phyloP scores from a whole-genome alignment of 2,329 filamentous ascomycete genomes.

The Botrytis sinoallii region DNA sequence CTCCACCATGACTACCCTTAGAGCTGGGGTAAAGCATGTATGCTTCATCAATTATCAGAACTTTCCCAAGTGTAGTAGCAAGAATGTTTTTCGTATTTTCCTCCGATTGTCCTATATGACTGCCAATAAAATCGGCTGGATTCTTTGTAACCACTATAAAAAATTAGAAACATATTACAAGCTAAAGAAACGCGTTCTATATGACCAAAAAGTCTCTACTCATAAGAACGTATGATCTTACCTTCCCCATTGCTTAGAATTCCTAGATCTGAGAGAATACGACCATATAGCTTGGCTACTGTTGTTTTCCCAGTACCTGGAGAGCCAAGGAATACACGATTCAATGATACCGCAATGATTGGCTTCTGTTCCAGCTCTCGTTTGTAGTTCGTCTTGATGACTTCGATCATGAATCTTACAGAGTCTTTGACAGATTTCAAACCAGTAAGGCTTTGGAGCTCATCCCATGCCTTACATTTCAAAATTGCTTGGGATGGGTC shows the following conservation, averaged over 20 bases:
- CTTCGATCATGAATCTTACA: constrained; percentile 57
- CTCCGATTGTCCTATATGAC: constrained; percentile 63
- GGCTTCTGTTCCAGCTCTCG: constrained; percentile 62
- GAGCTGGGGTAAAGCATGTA: constrained; percentile 57
- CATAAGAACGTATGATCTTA: constrained; percentile 35
- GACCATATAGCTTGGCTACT: constrained; percentile 69
- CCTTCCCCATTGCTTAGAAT: constrained; percentile 66
- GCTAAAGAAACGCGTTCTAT: too few species aligned
- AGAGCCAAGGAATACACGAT: constrained; percentile 66
- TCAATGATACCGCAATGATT: constrained; percentile 58
- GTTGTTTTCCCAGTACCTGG: constrained; percentile 77
- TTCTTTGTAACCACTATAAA: constrained; percentile 64
- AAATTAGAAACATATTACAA: not conserved
- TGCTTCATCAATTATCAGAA: constrained; percentile 77
- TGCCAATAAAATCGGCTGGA: constrained; percentile 70
- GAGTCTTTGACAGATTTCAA: constrained; percentile 60
- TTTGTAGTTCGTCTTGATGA: constrained; percentile 60
- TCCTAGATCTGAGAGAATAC: constrained; percentile 65
- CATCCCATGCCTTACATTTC: constrained; percentile 53
- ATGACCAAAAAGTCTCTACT: too few species aligned
- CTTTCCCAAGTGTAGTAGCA: constrained; percentile 63
- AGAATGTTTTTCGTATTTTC: constrained; percentile 70
- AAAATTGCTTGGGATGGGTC: constrained; percentile 55
- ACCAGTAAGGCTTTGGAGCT: constrained; percentile 58
- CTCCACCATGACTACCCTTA: constrained; percentile 19